A percentile compares a stretch with the other conserved stretches of the same genome.
Conservation (phyloP, 2,329 filamentous ascomycete species). For the Tolypocladium tropicale region DNA sequence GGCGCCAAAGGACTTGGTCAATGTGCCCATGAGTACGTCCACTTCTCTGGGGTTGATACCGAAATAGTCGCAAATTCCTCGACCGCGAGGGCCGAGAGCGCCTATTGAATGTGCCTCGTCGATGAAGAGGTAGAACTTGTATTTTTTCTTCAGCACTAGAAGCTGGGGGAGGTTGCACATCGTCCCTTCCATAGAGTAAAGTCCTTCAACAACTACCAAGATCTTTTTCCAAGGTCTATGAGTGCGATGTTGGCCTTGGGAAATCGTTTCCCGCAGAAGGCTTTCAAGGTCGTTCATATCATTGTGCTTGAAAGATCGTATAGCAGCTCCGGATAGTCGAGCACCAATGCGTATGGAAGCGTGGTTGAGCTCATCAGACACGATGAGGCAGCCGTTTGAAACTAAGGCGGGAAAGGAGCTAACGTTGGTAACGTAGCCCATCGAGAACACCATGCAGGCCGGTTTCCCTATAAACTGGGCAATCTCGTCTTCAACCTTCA, state of each 20-base stretch:
- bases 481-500: slow-evolving; percentile 83
- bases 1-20: slow-evolving; percentile 97
- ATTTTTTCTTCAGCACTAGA: slow-evolving; percentile 78
- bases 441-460: slow-evolving; percentile 92
- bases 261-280: slow-evolving; percentile 81
- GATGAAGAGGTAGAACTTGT: slow-evolving; percentile 93
- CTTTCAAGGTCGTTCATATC: slow-evolving; percentile 82
- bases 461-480: slow-evolving; percentile 91
- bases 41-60: slow-evolving; percentile 78
- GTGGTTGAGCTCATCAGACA: slow-evolving; percentile 96
- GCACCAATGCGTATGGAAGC: slow-evolving; percentile 94
- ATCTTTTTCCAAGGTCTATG: slow-evolving; percentile 99
- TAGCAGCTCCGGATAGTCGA: slow-evolving; percentile 87
- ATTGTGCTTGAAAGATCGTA: slow-evolving; percentile 96
- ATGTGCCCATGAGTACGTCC: slow-evolving; percentile 94
- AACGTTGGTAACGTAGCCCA: slow-evolving; percentile 96
- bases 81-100: slow-evolving; percentile 76
- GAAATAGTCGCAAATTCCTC: slow-evolving; percentile 96
- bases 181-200: slow-evolving; percentile 99
- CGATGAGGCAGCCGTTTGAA: slow-evolving; percentile 84
- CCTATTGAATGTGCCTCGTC: slow-evolving; percentile 96
- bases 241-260: slow-evolving; percentile 91
- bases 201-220: slow-evolving; percentile 84
- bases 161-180: slow-evolving; percentile 96
- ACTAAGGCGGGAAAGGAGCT: slow-evolving; percentile 87